Conservation (phyloP, 2,329 filamentous ascomycete genomes). For the Penicillium sp. region DNA sequence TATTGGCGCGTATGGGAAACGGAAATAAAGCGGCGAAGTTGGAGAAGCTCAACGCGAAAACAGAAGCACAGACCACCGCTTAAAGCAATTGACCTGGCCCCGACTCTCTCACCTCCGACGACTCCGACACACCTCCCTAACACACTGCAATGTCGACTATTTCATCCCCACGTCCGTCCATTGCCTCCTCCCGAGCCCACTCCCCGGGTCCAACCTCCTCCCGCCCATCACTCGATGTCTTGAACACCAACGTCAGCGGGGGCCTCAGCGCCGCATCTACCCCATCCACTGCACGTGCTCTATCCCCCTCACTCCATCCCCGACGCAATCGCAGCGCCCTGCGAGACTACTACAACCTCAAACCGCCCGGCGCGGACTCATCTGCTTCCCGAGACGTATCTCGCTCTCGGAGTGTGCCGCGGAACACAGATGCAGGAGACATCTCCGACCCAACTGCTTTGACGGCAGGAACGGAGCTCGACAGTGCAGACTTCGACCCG, state of each 20-base stretch:
- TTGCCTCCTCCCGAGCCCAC: conserved; percentile 47
- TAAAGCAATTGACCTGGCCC: conserved; percentile 14
- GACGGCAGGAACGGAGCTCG: conserved; percentile 52
- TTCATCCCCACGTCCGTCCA: conserved; percentile 52
- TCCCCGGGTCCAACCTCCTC: conserved; percentile 62
- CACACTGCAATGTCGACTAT: conserved; percentile 47
- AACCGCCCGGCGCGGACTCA: conserved; percentile 37
- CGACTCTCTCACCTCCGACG: conserved; percentile 5
- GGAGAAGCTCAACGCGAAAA: conserved; percentile 12
- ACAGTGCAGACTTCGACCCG: conserved; percentile 62
- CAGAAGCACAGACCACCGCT: conserved; percentile 24
- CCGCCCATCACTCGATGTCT: conserved; percentile 59
- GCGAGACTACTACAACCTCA: conserved; percentile 89
- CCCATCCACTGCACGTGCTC: conserved; percentile 35
- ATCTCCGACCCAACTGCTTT: conserved; percentile 33
- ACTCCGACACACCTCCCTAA: background rate
- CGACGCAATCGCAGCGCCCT: conserved; percentile 74
- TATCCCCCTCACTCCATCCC: conserved; percentile 26
- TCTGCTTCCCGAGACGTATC: conserved; percentile 22
- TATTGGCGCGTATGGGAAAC: background rate
- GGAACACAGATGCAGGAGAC: conserved; percentile 34
- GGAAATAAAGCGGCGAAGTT: background rate
- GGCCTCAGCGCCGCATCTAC: conserved; percentile 38
- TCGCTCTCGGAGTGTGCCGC: conserved; percentile 33
- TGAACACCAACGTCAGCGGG: conserved; percentile 48